These are phyloP conservation scores for Buddleja alternifolia DNA, from an alignment of 257 asterid genomes.

Conservation along the genomic window DNA sequence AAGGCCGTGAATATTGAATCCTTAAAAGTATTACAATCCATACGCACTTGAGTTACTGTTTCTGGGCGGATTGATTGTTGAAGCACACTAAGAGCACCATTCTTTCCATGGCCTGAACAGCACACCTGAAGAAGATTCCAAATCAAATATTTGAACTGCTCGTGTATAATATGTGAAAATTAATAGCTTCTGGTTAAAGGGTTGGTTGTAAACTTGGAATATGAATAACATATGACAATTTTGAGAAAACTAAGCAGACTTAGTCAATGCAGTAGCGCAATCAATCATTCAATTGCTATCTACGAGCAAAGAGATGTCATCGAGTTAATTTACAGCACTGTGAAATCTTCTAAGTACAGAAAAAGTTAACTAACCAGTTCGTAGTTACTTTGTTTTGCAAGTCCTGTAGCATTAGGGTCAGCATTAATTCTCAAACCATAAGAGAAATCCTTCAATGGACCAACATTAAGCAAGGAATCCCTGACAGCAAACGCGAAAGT, in stretches of 20 bases:
- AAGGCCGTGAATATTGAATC: constrained; percentile 6
- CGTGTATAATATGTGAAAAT: constrained; percentile 25
- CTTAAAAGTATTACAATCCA: constrained; percentile 27
- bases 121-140: constrained; percentile 70
- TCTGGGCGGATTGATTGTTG: constrained; percentile 96
- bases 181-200: constrained; percentile 18
- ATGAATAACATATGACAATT: constrained; percentile 18
- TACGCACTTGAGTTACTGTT: constrained; percentile 82
- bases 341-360: constrained; percentile 2
- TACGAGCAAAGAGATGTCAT: constrained; percentile 22
- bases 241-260: constrained; percentile 2
- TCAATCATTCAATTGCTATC: constrained; percentile 22
- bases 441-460: constrained; percentile 90
- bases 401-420: constrained; percentile 82
- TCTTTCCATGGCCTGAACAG: constrained; percentile 99
- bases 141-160: constrained; percentile 20
- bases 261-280: constrained; percentile 25
- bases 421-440: constrained; percentile 87
- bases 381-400: constrained; percentile 89
- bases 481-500: constrained; percentile 88
- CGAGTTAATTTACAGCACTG: constrained; percentile 12
- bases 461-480: constrained; percentile 90
- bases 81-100: constrained; percentile 91
- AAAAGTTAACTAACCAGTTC: constrained; percentile 74
- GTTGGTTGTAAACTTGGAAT: constrained; percentile 8